A percentile compares a stretch with the other conserved stretches of the same genome.
Evolutionary conservation across 1,139 yeast species (phyloP).

Genomic region (Nakaseomyces sp.): DNA sequence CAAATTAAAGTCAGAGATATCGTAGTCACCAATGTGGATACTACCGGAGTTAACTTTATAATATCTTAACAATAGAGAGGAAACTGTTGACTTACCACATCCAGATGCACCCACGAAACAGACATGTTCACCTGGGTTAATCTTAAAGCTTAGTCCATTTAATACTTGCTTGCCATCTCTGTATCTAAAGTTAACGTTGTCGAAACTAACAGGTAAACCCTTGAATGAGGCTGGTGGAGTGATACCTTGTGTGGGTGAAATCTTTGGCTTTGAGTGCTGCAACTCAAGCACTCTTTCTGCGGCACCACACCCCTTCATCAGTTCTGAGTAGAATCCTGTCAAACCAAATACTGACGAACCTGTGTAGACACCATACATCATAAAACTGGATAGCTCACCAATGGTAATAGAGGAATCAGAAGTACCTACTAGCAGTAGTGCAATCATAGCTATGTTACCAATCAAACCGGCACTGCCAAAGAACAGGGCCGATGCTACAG

Average conservation of each 20-base stretch:
- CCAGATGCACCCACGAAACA: conserved; percentile 92
- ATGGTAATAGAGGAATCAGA: conserved; percentile 68
- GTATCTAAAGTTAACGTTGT: conserved; percentile 62
- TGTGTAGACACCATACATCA: conserved; percentile 93
- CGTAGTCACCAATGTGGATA: conserved; percentile 57
- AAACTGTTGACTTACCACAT: conserved; percentile 81
- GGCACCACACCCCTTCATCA: conserved; percentile 97
- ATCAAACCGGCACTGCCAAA: conserved; percentile 74
- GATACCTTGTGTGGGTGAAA: conserved; percentile 47
- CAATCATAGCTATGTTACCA: conserved; percentile 72
- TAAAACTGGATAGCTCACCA: conserved; percentile 85
- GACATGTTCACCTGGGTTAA: conserved; percentile 66
- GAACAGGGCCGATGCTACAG: conserved; percentile 65
- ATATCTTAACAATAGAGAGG: conserved; percentile 62
- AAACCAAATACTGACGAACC: conserved; percentile 88
- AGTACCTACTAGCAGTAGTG: conserved; percentile 74
- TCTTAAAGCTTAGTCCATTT: conserved; percentile 49
- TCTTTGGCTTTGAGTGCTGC: conserved; percentile 66
- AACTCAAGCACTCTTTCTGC: conserved; percentile 87
- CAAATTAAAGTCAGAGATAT: conserved; percentile 56
- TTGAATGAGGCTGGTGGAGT: conserved; percentile 34
- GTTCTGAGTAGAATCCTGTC: conserved; percentile 83
- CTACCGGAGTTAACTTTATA: conserved; percentile 55
- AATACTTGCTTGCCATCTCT: conserved; percentile 53
- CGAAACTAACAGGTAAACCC: conserved; percentile 50